Evolutionary conservation across 1,139 yeast genomes (phyloP).

Genomic region (Suhomyces chickasaworum): DNA sequence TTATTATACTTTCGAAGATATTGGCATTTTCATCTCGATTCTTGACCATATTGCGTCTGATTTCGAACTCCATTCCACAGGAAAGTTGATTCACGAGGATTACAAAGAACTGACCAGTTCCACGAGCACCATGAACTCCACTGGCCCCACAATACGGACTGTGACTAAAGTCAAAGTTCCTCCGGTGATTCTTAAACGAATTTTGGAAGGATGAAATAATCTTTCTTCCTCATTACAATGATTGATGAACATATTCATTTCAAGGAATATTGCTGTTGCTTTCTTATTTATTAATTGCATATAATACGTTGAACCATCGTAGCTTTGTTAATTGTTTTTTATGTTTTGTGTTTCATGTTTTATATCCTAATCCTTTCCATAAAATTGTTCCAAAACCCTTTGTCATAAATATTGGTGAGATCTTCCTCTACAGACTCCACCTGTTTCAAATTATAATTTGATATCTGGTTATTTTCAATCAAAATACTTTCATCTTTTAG

Average conservation of each 20-base stretch:
- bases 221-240: neutral
- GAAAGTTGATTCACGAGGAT: neutral
- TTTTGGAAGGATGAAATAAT: neutral
- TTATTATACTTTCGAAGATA: neutral
- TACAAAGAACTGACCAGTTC: no score
- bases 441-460: constrained; percentile 21
- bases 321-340: no score
- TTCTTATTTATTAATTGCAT: neutral
- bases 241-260: neutral
- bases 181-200: neutral
- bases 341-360: no score
- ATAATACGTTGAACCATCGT: neutral
- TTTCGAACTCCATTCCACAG: neutral
- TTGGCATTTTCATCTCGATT: neutral
- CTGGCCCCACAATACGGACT: neutral
- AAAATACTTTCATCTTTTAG: constrained; percentile 29
- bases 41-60: neutral
- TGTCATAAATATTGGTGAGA: constrained; percentile 66
- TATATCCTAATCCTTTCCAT: constrained; percentile 27
- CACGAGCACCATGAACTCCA: neutral
- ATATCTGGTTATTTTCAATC: constrained; percentile 18
- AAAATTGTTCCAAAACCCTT: constrained; percentile 58
- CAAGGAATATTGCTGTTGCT: neutral
- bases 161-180: constrained; percentile 3
- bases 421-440: constrained; percentile 46